Percentiles rank a stretch among this genome's conserved stretches.
Evolutionary conservation across 257 asterid genomes (phyloP).

Genomic region (Nicotiana knightiana): DNA sequence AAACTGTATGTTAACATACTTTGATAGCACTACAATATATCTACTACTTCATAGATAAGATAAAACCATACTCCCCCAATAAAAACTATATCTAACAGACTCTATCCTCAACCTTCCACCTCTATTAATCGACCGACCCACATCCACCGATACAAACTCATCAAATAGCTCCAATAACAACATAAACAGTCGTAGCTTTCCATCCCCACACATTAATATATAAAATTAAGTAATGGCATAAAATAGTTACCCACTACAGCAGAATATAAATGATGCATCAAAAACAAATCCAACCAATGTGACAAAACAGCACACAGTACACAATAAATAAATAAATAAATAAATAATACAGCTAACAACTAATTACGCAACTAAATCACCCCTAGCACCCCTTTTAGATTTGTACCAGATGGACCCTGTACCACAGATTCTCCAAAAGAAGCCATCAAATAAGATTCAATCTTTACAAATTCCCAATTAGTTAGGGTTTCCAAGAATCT

Average conservation of each 20-base stretch:
- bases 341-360: background rate
- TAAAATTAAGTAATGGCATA: background rate
- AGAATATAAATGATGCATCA: background rate
- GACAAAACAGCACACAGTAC: background rate
- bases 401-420: background rate
- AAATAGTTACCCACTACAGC: background rate
- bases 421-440: background rate
- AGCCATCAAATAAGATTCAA: background rate
- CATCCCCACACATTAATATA: background rate
- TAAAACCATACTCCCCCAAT: background rate
- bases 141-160: background rate
- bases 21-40: background rate
- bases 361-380: background rate
- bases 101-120: background rate
- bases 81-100: background rate
- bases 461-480: background rate
- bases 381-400: background rate
- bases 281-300: constrained; percentile 6
- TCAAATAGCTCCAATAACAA: background rate
- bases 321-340: background rate
- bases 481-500: constrained; percentile 1
- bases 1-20: background rate
- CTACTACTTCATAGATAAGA: background rate
- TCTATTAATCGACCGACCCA: background rate
- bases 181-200: background rate